phyloP scores from a whole-genome alignment of 176 grass and related monocot genomes.

The Pontederia crassipes region DNA sequence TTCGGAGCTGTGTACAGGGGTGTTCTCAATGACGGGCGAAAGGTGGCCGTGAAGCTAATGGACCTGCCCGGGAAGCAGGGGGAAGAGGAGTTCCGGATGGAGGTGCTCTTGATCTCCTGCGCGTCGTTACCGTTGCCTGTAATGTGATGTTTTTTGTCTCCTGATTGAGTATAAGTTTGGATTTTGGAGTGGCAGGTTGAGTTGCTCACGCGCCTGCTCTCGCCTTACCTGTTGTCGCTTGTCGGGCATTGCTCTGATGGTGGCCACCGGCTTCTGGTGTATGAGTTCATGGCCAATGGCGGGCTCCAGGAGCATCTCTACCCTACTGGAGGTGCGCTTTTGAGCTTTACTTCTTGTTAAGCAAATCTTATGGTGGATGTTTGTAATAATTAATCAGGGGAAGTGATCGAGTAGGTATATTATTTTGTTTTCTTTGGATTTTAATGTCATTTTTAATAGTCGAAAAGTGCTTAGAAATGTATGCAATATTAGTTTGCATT shows the following conservation, averaged over 20 bases:
- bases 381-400: too few relatives aligned
- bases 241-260: slow-evolving; percentile 86
- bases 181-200: slow-evolving; percentile 61
- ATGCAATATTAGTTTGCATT: too few relatives aligned
- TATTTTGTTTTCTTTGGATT: too few relatives aligned
- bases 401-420: too few relatives aligned
- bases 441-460: too few relatives aligned
- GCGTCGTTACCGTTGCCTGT: background rate
- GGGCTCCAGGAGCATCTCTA: slow-evolving; percentile 97
- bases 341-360: background rate
- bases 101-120: slow-evolving; percentile 25
- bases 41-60: slow-evolving; percentile 97
- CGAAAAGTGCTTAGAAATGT: too few relatives aligned
- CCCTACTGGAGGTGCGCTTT: slow-evolving; percentile 51
- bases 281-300: slow-evolving; percentile 99
- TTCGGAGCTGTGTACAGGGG: slow-evolving; percentile 93
- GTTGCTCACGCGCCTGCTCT: slow-evolving; percentile 68
- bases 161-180: background rate
- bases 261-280: slow-evolving; percentile 72
- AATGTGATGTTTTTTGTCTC: background rate
- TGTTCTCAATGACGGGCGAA: slow-evolving; percentile 61
- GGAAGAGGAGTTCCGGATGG: slow-evolving; percentile 95
- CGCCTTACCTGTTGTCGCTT: slow-evolving; percentile 60
- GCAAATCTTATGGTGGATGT: background rate
- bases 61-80: slow-evolving; percentile 87